These are phyloP conservation scores for Backusella tarrabulga DNA, from an alignment of 192 early-diverging fungal genomes.

Conservation along the genomic window DNA sequence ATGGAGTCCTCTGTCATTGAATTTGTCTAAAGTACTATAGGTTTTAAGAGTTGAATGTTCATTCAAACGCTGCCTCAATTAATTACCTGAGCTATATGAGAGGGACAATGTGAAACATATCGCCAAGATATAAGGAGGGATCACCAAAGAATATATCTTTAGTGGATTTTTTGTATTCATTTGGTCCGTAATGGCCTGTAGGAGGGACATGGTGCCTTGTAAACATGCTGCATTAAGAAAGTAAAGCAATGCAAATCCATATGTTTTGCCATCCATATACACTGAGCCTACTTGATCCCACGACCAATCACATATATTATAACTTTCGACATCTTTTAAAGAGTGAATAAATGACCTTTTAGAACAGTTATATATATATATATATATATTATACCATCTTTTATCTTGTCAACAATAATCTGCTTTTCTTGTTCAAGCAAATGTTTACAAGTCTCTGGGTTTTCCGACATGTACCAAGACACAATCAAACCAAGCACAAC, in stretches of 20 bases:
- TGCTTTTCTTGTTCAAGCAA: conserved; percentile 39
- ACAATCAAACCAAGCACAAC: conserved; percentile 36
- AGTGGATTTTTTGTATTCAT: not conserved
- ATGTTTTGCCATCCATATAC: conserved; percentile 18
- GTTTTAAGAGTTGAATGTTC: not conserved
- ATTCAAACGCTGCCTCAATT: not conserved
- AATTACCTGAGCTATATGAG: conserved; percentile 12
- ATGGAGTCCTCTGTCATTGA: not conserved
- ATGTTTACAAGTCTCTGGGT: conserved; percentile 36
- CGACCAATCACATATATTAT: conserved; percentile 11
- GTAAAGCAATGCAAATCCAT: conserved; percentile 12
- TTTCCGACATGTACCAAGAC: conserved; percentile 37
- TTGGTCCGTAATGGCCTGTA: not conserved
- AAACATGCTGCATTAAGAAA: not conserved
- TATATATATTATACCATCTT: not conserved
- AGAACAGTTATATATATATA: not conserved
- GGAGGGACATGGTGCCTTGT: conserved; percentile 9
- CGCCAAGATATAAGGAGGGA: conserved; percentile 35
- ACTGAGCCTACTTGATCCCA: conserved; percentile 21
- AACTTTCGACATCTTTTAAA: not conserved
- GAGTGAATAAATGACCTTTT: not conserved
- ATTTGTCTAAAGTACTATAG: not conserved
- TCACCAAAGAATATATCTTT: conserved; percentile 29
- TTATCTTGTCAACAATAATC: conserved; percentile 28
- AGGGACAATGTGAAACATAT: not conserved